phyloP scores from a whole-genome alignment of 1,139 yeast species.

The Blastobotrys buckinghamii region DNA sequence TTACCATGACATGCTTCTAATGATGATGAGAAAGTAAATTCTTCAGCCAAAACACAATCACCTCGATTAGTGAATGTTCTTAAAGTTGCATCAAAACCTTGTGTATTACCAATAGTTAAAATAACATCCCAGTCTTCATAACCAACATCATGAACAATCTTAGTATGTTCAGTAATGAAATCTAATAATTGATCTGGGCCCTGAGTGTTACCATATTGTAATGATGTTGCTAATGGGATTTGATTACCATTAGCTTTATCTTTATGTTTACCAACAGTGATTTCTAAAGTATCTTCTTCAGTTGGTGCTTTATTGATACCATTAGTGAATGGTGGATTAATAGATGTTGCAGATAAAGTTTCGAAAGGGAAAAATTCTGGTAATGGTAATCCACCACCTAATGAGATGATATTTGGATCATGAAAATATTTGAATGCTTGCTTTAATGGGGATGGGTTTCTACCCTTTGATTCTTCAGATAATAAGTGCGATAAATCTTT shows the following conservation, averaged over 20 bases:
- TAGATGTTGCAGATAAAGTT: constrained; percentile 59
- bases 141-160: constrained; percentile 51
- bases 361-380: constrained; percentile 91
- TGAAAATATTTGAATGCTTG: constrained; percentile 71
- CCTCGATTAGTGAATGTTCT: constrained; percentile 77
- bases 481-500: constrained; percentile 71
- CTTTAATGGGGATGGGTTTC: constrained; percentile 78
- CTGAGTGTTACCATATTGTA: constrained; percentile 83
- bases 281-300: constrained; percentile 42
- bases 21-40: constrained; percentile 74
- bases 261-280: constrained; percentile 41
- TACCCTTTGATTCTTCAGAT: constrained; percentile 70
- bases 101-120: constrained; percentile 76
- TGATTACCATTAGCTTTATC: constrained; percentile 44
- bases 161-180: constrained; percentile 76
- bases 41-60: constrained; percentile 76
- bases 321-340: constrained; percentile 65
- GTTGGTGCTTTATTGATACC: constrained; percentile 67
- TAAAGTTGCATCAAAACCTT: constrained; percentile 78
- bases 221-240: constrained; percentile 72
- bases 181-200: constrained; percentile 68
- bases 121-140: constrained; percentile 65
- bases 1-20: constrained; percentile 75
- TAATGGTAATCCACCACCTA: constrained; percentile 94
- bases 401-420: constrained; percentile 72